Evolutionary conservation across 2,329 filamentous ascomycete species (phyloP), one percentile per base, ranked within the genome.

Genomic region (Alternaria atra): DNA sequence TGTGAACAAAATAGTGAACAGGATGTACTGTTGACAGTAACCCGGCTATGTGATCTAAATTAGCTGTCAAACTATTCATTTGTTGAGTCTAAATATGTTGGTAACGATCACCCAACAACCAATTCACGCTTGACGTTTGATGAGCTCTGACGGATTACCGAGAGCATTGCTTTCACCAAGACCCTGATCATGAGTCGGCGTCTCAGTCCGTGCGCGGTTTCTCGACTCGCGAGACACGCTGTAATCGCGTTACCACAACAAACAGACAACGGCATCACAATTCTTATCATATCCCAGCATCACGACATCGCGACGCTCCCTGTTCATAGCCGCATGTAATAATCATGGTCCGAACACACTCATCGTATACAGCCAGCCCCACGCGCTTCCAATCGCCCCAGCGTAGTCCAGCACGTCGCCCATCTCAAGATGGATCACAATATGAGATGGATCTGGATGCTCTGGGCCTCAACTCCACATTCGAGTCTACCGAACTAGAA

Each of bases 381-480:
- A 71, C 67, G 43, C 74, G 74, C 44, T 69, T 71, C 37, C 70
- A 71, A 30, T 73, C 72, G 30, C 73, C 73, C 4, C 68, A 61
- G 46, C 74, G 68, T 59, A 75, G 73, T 58, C 69, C 72, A 8
- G 56, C 67, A 56, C 73, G 67, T 58, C 68, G 64, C 30, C 58
- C 68, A 17, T 75, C 75, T 10, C 69, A 75, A 63, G 73, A 74
- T 57, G 74, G 74, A 27, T 75, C 75, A 13, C 71, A 78, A 54
- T 80, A 80, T 61, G 76, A 77, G 62, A 73, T 80, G 70, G 76
- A 80, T 46, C 61, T 80, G 39, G 76, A 79, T 58, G 78, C 75
- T 37, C 61, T 80, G 50, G 73, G 75, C 35, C 69, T 77, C 48
- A 73, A 77, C 35, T 75, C 73, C 42, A 75, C 75, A 1, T 74